Percentiles rank a stretch among this genome's conserved stretches.
Conservation (phyloP, 2,329 filamentous ascomycete genomes). For the Hortaea werneckii region DNA sequence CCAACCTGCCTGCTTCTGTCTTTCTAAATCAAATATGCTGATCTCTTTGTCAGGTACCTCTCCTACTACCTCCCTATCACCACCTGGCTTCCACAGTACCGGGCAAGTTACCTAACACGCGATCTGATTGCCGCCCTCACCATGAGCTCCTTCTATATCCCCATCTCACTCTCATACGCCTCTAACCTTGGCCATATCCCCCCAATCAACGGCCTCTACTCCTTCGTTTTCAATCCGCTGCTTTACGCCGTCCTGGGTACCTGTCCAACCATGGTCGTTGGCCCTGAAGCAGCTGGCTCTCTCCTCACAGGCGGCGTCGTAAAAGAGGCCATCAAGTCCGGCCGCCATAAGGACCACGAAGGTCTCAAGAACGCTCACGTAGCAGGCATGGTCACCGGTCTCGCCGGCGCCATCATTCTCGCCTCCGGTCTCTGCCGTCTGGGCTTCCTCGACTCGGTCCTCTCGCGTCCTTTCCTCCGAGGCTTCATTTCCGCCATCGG, state of each 20-base stretch:
- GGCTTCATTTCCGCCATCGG: slow-evolving; percentile 97
- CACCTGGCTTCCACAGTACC: slow-evolving; percentile 85
- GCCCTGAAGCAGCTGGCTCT: slow-evolving; percentile 88
- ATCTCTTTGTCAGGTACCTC: slow-evolving; percentile 55
- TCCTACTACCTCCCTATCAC: slow-evolving; percentile 88
- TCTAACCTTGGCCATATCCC: slow-evolving; percentile 87
- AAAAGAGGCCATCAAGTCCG: slow-evolving; percentile 61
- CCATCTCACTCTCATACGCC: slow-evolving; percentile 89
- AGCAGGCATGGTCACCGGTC: slow-evolving; percentile 76
- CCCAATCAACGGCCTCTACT: slow-evolving; percentile 86
- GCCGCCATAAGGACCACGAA: slow-evolving; percentile 54
- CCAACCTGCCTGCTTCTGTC: no score
- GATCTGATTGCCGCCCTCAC: slow-evolving; percentile 83
- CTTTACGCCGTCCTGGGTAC: slow-evolving; percentile 87
- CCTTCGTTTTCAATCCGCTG: slow-evolving; percentile 85
- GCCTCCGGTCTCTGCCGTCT: slow-evolving; percentile 73
- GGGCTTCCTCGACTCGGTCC: slow-evolving; percentile 87
- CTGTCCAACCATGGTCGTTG: slow-evolving; percentile 86
- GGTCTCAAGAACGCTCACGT: slow-evolving; percentile 68
- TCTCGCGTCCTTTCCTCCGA: slow-evolving; percentile 82
- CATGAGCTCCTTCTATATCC: slow-evolving; percentile 97
- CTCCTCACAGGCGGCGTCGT: slow-evolving; percentile 82
- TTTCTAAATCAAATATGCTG: no score
- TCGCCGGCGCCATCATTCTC: slow-evolving; percentile 83
- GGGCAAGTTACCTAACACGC: slow-evolving; percentile 68